A percentile compares a stretch with the other conserved stretches of the same genome.
These are phyloP conservation scores for Solanum pinnatisectum DNA, from an alignment of 257 asterid genomes.

Conservation along the genomic window DNA sequence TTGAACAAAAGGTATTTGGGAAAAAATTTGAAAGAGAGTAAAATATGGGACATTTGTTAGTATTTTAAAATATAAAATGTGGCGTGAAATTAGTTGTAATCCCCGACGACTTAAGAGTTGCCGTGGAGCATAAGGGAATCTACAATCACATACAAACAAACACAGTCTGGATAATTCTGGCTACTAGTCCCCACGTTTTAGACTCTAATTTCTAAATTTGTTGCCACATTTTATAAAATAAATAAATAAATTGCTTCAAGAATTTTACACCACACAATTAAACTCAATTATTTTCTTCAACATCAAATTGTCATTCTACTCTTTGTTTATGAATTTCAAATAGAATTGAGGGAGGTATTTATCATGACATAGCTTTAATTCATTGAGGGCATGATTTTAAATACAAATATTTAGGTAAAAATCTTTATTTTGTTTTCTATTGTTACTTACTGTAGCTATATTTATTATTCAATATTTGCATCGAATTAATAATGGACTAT, in stretches of 20 bases:
- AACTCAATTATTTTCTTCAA: not conserved
- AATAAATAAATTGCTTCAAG: not conserved
- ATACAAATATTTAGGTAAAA: too few species aligned
- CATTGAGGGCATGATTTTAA: rapidly evolving
- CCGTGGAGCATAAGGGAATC: not conserved
- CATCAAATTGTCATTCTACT: not conserved
- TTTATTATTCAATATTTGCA: not conserved
- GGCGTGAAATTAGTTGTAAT: not conserved
- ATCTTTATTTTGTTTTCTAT: too few species aligned
- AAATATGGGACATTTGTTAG: not conserved
- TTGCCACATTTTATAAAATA: not conserved
- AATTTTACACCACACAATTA: not conserved
- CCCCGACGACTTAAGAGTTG: not conserved
- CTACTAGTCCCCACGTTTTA: not conserved
- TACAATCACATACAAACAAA: not conserved
- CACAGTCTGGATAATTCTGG: not conserved
- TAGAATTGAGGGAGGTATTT: not conserved
- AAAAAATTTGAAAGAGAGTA: not conserved
- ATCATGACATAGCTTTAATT: too few species aligned
- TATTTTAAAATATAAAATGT: not conserved
- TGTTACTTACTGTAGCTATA: not conserved
- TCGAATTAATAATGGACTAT: not conserved
- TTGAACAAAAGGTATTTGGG: too few species aligned
- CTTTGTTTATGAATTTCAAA: not conserved
- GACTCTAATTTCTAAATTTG: not conserved